Conservation (phyloP, 139 green algal species). For the Astrephomene gubernaculifera region DNA sequence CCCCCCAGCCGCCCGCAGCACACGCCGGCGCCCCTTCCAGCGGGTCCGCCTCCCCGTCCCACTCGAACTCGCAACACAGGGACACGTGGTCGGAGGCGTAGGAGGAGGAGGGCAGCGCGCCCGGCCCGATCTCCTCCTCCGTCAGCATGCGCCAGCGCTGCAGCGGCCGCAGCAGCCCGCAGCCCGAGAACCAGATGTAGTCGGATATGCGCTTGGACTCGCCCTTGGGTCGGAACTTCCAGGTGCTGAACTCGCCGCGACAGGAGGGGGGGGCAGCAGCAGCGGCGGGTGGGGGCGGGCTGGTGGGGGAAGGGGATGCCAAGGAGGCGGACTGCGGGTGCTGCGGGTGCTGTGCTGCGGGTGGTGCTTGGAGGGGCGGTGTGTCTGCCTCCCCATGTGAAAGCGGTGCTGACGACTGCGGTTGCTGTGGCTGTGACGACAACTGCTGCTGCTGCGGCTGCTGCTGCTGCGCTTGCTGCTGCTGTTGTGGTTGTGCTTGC, state of each 20-base stretch:
- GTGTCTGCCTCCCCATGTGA: too few species aligned
- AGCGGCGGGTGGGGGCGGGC: too few species aligned
- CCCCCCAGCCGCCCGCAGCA: too few species aligned
- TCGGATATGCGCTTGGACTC: constrained; percentile 66
- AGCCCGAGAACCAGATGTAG: constrained; percentile 67
- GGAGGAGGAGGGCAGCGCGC: constrained; percentile 50
- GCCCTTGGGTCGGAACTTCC: constrained; percentile 60
- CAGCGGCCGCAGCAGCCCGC: constrained; percentile 45
- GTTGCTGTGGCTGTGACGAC: neutral
- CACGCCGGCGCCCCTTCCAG: constrained; percentile 13
- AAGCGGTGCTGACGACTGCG: neutral
- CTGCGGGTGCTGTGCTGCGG: neutral
- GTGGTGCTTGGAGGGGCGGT: too few species aligned
- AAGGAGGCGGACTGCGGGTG: neutral
- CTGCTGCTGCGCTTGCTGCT: neutral
- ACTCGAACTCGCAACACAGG: constrained; percentile 60
- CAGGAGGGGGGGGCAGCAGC: too few species aligned
- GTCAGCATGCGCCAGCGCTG: constrained; percentile 62
- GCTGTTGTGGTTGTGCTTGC: neutral
- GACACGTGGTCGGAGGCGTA: constrained; percentile 70
- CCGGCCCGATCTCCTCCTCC: constrained; percentile 58
- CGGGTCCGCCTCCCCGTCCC: constrained; percentile 41
- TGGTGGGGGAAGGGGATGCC: too few species aligned
- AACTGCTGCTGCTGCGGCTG: constrained; percentile 8
- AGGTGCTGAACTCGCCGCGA: constrained; percentile 64